Conservation (phyloP, 345 rosid genomes). For the Lepidium aucheri region DNA sequence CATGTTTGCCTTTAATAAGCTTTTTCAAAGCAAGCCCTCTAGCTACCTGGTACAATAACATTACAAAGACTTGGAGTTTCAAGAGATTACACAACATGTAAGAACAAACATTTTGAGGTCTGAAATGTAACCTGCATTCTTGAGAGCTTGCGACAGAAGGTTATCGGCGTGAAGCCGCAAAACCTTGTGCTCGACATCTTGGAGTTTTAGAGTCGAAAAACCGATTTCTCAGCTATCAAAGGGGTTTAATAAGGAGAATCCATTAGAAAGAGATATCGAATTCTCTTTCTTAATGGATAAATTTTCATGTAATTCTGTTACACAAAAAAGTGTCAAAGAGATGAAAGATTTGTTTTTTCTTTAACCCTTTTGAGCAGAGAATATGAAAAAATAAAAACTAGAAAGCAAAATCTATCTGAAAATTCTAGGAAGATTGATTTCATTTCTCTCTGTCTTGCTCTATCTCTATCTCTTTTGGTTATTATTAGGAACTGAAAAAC, state of each 20-base stretch:
- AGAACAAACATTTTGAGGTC: too few species aligned
- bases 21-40: conserved; percentile 17
- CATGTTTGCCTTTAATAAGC: conserved; percentile 18
- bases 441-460: not conserved
- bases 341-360: not conserved
- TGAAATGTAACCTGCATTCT: conserved; percentile 35
- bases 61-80: not conserved
- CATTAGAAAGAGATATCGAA: conserved; percentile 6
- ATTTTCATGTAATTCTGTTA: not conserved
- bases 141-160: conserved; percentile 32
- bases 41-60: not conserved
- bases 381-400: not conserved
- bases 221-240: not conserved
- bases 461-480: conserved; percentile 6
- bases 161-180: conserved; percentile 40
- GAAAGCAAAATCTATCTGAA: not conserved
- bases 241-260: not conserved
- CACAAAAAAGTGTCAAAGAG: not conserved
- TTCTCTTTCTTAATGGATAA: conserved; percentile 15
- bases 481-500: conserved; percentile 11
- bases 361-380: conserved; percentile 2
- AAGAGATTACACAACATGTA: not conserved
- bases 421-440: not conserved
- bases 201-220: conserved; percentile 8
- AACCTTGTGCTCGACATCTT: conserved; percentile 34